Conservation (phyloP, 2,329 filamentous ascomycete genomes). For the Dactylellina cionopaga region DNA sequence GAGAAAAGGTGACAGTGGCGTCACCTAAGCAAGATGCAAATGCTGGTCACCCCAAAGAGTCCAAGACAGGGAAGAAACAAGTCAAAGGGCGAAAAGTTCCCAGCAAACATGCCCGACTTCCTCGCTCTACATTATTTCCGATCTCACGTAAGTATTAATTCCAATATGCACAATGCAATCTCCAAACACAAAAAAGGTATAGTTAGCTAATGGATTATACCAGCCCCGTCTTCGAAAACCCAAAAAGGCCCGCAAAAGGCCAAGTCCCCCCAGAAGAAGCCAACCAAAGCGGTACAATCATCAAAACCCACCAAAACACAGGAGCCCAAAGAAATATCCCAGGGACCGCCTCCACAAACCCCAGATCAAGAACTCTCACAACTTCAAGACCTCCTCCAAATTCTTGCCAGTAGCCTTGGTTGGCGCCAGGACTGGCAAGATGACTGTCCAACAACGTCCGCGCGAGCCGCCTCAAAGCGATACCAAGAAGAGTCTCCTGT, state of each 20-base stretch:
- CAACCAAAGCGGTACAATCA: neutral
- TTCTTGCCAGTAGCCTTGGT: slow-evolving; percentile 23
- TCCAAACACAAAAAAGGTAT: too few relatives aligned
- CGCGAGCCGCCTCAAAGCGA: slow-evolving; percentile 30
- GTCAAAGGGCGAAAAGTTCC: neutral
- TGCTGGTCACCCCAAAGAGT: neutral
- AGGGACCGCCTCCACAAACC: neutral
- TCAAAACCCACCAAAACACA: neutral
- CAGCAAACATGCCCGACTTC: neutral
- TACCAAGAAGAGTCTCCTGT: slow-evolving; percentile 37
- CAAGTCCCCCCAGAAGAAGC: neutral
- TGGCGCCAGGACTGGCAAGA: slow-evolving; percentile 44
- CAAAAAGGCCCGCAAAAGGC: neutral
- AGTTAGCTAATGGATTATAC: too few relatives aligned
- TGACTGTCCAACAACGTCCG: slow-evolving; percentile 29
- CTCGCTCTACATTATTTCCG: too few relatives aligned
- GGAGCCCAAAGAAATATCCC: neutral
- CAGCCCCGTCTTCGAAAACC: too few relatives aligned
- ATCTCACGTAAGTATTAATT: too few relatives aligned
- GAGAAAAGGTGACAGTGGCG: neutral
- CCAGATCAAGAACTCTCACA: slow-evolving; percentile 44
- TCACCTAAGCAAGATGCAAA: neutral
- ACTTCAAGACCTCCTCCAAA: slow-evolving; percentile 45
- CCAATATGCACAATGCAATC: too few relatives aligned
- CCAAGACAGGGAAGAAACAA: neutral